phyloP scores from a whole-genome alignment of 2,329 filamentous ascomycete genomes.

The Paecilomyces variotii region DNA sequence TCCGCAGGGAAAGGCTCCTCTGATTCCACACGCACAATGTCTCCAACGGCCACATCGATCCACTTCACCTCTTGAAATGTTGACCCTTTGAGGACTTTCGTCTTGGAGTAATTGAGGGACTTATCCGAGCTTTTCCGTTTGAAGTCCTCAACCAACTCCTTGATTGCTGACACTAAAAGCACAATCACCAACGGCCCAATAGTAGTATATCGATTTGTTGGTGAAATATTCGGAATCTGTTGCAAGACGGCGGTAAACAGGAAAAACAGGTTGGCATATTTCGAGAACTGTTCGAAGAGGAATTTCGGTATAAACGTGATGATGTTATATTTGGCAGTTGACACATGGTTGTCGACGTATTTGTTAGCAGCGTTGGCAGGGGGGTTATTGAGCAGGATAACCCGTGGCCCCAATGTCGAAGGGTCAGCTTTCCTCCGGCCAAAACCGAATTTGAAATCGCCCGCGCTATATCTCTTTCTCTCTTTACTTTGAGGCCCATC shows the following conservation, averaged over 20 bases:
- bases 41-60: slow-evolving; percentile 88
- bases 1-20: slow-evolving; percentile 94
- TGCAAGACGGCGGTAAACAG: slow-evolving; percentile 91
- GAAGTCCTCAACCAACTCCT: slow-evolving; percentile 90
- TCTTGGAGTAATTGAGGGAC: slow-evolving; percentile 78
- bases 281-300: slow-evolving; percentile 95
- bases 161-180: slow-evolving; percentile 85
- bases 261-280: slow-evolving; percentile 99
- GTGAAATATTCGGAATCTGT: slow-evolving; percentile 90
- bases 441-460: slow-evolving; percentile 88
- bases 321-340: slow-evolving; percentile 94
- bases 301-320: slow-evolving; percentile 94
- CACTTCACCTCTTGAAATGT: slow-evolving; percentile 81
- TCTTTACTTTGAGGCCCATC: slow-evolving; percentile 35
- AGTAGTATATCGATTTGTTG: slow-evolving; percentile 91
- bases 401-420: slow-evolving; percentile 78
- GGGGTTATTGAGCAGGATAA: slow-evolving; percentile 94
- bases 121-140: slow-evolving; percentile 81
- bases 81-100: slow-evolving; percentile 73
- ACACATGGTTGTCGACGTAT: slow-evolving; percentile 94
- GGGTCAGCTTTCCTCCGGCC: slow-evolving; percentile 78
- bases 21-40: slow-evolving; percentile 86
- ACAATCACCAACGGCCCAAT: slow-evolving; percentile 91
- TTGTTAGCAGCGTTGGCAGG: slow-evolving; percentile 84
- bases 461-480: slow-evolving; percentile 56